These are phyloP conservation scores for Hansenula sp. DNA, from an alignment of 1,139 yeast genomes.

Conservation along the genomic window DNA sequence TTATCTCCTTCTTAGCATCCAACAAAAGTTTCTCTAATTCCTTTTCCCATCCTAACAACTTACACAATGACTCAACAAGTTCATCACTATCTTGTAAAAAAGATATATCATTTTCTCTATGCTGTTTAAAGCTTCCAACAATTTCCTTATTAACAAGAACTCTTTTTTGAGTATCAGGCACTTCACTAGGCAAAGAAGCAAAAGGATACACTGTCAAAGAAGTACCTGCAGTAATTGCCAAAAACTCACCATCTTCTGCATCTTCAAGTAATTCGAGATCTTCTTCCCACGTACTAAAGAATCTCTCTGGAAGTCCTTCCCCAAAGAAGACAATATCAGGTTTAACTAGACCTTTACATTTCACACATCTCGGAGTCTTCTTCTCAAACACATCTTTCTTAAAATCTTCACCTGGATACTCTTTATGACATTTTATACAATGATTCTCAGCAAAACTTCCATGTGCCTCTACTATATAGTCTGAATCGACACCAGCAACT, in stretches of 20 bases:
- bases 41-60: constrained; percentile 58
- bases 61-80: constrained; percentile 49
- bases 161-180: constrained; percentile 44
- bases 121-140: constrained; percentile 65
- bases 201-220: constrained; percentile 87
- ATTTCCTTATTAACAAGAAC: constrained; percentile 68
- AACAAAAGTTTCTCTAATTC: constrained; percentile 39
- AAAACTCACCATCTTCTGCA: constrained; percentile 41
- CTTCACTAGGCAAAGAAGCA: constrained; percentile 74
- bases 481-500: constrained; percentile 67
- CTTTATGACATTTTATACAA: constrained; percentile 68
- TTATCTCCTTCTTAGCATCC: constrained; percentile 4
- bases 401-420: constrained; percentile 49
- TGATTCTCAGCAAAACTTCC: constrained; percentile 87
- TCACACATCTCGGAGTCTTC: constrained; percentile 53
- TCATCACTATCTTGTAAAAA: constrained; percentile 60
- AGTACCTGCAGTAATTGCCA: constrained; percentile 90
- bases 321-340: constrained; percentile 96
- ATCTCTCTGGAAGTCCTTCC: constrained; percentile 67
- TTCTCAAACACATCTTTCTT: constrained; percentile 35
- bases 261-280: constrained; percentile 36
- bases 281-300: constrained; percentile 65
- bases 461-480: constrained; percentile 81
- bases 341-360: constrained; percentile 66
- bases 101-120: constrained; percentile 56